A percentile compares a stretch with the other conserved stretches of the same genome.
Evolutionary conservation across 2,329 filamentous ascomycete species (phyloP).

Genomic region (Fusarium sp.): DNA sequence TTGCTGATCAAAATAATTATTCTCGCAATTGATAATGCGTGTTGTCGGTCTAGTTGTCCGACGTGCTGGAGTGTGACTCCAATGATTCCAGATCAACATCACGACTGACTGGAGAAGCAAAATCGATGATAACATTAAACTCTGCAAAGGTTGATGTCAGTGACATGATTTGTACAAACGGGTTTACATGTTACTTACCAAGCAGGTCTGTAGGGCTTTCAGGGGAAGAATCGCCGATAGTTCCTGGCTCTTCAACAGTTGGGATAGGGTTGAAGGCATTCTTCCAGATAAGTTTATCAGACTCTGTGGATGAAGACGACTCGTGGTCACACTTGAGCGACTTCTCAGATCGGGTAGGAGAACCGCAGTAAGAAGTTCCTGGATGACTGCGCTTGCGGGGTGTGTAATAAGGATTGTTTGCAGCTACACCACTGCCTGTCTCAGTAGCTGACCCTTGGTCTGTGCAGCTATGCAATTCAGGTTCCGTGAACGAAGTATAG

Average conservation of each 20-base stretch:
- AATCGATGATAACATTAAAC: slow-evolving; percentile 32
- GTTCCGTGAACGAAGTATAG: slow-evolving; percentile 30
- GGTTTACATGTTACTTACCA: slow-evolving; percentile 41
- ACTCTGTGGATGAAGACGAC: slow-evolving; percentile 4
- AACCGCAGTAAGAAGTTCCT: slow-evolving; percentile 13
- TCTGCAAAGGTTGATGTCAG: slow-evolving; percentile 36
- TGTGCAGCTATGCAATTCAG: slow-evolving; percentile 9
- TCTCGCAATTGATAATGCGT: not conserved
- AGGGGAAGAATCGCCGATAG: slow-evolving; percentile 41
- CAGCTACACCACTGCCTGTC: slow-evolving; percentile 24
- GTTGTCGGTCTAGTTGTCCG: slow-evolving; percentile 12
- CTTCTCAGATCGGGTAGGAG: slow-evolving; percentile 21
- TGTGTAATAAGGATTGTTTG: slow-evolving; percentile 52
- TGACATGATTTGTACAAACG: not conserved
- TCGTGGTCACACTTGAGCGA: slow-evolving; percentile 7
- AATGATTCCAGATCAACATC: slow-evolving; percentile 10
- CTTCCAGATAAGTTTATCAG: slow-evolving; percentile 31
- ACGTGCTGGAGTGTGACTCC: slow-evolving; percentile 14
- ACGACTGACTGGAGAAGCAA: slow-evolving; percentile 14
- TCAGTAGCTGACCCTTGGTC: slow-evolving; percentile 22
- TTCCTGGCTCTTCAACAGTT: slow-evolving; percentile 52
- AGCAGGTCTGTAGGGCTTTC: slow-evolving; percentile 44
- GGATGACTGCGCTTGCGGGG: slow-evolving; percentile 41
- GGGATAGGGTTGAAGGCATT: slow-evolving; percentile 44
- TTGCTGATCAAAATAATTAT: not conserved